These are phyloP conservation scores for Alternaria arbusti DNA, from an alignment of 2,329 filamentous ascomycete species.

Conservation along the genomic window DNA sequence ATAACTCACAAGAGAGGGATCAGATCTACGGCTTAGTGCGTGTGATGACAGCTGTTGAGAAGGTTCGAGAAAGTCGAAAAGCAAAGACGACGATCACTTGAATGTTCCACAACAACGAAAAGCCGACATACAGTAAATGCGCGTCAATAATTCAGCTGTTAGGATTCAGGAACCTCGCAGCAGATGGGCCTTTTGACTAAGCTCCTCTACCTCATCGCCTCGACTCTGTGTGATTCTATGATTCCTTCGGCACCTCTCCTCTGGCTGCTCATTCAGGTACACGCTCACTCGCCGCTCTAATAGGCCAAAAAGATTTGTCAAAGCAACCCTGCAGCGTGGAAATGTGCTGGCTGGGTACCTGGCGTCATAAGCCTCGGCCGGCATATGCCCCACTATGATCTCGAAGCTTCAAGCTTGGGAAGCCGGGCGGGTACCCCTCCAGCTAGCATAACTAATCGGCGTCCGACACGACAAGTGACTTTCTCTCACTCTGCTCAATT, in stretches of 20 bases:
- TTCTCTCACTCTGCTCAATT: not conserved
- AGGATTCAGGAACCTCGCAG: not conserved
- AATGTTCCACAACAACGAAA: not conserved
- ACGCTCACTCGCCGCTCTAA: not conserved
- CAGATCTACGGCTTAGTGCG: not conserved
- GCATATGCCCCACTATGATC: conserved; percentile 19
- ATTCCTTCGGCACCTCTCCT: not conserved
- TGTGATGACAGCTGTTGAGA: not conserved
- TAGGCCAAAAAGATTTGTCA: conserved; percentile 27
- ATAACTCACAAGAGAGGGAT: not conserved
- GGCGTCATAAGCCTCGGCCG: conserved; percentile 13
- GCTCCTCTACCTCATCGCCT: not conserved
- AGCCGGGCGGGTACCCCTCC: conserved; percentile 20
- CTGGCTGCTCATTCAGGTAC: conserved; percentile 6
- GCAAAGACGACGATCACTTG: not conserved
- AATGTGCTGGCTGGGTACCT: conserved; percentile 12
- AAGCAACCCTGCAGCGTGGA: not conserved
- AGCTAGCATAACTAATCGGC: not conserved
- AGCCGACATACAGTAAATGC: not conserved
- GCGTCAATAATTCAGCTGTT: not conserved
- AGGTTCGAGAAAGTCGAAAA: not conserved
- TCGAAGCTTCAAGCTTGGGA: conserved; percentile 24
- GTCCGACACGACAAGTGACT: not conserved
- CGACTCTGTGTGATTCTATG: not conserved
- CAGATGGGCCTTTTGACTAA: not conserved